Evolutionary conservation across 2,329 filamentous ascomycete species (phyloP), one percentile per base, ranked within the genome.

Genomic region (Microthyrium microscopicum): DNA sequence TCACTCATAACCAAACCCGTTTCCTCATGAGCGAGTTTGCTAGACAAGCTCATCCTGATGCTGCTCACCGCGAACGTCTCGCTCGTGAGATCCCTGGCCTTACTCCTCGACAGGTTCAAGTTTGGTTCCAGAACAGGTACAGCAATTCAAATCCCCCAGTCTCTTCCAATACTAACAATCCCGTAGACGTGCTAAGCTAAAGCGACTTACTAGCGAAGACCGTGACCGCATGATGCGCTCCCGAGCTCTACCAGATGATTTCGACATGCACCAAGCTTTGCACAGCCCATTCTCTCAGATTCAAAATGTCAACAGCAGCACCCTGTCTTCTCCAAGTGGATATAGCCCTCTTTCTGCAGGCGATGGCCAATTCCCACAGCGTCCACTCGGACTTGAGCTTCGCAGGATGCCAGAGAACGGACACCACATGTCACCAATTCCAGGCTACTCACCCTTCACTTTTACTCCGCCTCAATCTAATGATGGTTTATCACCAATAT

Each of bases 41-140:
- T 37, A 84, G 89, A 46, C 84, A 95, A 51, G 82, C 85, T 17
- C 85, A 94, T 51, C 85, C 85, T 5, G 85, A 95, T 57, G 85
- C 85, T 26, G 80, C 81, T 29, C 84, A 93, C 53, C 69, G 85
- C 41, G 85, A 93, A 52, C 69, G 83, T 29, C 63, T 95, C 24
- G 87, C 85, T 4, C 66, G 78, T 41, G 83, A 94, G 52, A 94
- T 95, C 29, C 85, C 87, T 20, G 87, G 85, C 1, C 59, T 95
- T 31, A 93, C 81, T 46, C 82, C 85, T 24, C 73, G 85, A 40
- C 85, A 95, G 52, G 87, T 95, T 17, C 85, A 95, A 55, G 85
- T 95, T 31, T 95, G 85, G 87, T 95, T 95, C 57, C 85, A 95
- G 56, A 95, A 95, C 57, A 73, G 85, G 85, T 93, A 68, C 46